phyloP scores from a whole-genome alignment of 2,329 filamentous ascomycete species.

The Nigrograna mackinnonii region DNA sequence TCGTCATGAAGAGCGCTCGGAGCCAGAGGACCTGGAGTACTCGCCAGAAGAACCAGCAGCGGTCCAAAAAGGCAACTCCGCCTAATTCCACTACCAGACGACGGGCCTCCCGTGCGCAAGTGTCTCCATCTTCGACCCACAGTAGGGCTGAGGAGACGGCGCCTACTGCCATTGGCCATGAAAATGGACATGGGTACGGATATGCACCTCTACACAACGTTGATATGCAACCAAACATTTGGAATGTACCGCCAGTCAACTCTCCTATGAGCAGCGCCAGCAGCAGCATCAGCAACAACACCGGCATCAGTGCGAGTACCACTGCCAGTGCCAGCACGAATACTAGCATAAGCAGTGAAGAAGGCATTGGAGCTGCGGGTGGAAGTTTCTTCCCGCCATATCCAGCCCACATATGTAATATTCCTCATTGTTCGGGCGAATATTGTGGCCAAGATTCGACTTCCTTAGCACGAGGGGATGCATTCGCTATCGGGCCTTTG shows the following conservation, averaged over 20 bases:
- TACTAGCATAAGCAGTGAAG: no score
- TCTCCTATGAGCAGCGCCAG: slow-evolving; percentile 21
- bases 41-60: slow-evolving; percentile 23
- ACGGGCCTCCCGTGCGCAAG: neutral
- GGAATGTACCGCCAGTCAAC: slow-evolving; percentile 4
- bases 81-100: no score
- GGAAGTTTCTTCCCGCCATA: no score
- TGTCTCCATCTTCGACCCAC: slow-evolving; percentile 5
- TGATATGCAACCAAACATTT: no score
- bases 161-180: no score
- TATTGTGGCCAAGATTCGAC: slow-evolving; percentile 9
- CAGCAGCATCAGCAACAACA: slow-evolving; percentile 8
- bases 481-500: slow-evolving; percentile 16
- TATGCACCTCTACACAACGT: no score
- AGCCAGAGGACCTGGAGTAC: slow-evolving; percentile 36
- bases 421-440: slow-evolving; percentile 14
- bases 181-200: no score
- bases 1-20: slow-evolving; percentile 40
- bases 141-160: slow-evolving; percentile 5
- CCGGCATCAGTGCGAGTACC: slow-evolving; percentile 10
- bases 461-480: slow-evolving; percentile 9
- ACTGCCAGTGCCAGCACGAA: slow-evolving; percentile 13
- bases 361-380: no score
- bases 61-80: neutral
- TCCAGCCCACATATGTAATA: slow-evolving; percentile 17